A percentile compares a stretch with the other conserved stretches of the same genome.
Evolutionary conservation across 331 rosid species (phyloP).

Genomic region (Telfairia occidentalis): DNA sequence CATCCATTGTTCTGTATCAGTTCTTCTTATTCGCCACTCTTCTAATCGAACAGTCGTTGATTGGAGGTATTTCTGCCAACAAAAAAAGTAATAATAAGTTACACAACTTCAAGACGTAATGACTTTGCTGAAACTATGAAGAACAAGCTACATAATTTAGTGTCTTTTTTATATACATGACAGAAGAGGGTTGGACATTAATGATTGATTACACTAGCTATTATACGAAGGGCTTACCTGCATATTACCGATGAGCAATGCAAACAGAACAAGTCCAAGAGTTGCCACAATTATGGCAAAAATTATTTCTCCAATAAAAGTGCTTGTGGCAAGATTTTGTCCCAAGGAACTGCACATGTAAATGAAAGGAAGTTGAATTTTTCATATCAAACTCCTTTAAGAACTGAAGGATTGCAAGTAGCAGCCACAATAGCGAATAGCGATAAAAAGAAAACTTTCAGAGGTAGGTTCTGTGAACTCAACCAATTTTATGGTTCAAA

Average conservation of each 20-base stretch:
- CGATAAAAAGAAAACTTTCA: background rate
- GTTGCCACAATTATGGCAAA: conserved; percentile 67
- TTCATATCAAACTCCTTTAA: background rate
- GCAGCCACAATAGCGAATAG: background rate
- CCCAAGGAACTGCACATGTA: conserved; percentile 58
- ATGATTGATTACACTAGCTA: background rate
- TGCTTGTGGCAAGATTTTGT: conserved; percentile 65
- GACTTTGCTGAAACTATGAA: background rate
- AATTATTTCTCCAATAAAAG: conserved; percentile 59
- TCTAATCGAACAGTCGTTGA: conserved; percentile 72
- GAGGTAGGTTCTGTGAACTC: background rate
- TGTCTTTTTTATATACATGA: background rate
- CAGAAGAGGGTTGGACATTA: background rate
- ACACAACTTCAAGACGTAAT: background rate
- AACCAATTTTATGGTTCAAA: background rate
- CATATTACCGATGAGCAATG: conserved; percentile 83
- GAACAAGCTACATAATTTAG: background rate
- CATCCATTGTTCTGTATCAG: conserved; percentile 89
- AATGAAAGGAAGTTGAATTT: background rate
- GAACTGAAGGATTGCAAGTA: background rate
- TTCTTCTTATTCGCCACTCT: conserved; percentile 89
- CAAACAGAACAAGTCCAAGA: conserved; percentile 82
- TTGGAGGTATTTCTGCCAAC: conserved; percentile 61
- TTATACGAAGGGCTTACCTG: conserved; percentile 36
- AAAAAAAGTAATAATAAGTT: background rate